Conservation (phyloP, 306 rosid species). For the Cucurbita pepo region DNA sequence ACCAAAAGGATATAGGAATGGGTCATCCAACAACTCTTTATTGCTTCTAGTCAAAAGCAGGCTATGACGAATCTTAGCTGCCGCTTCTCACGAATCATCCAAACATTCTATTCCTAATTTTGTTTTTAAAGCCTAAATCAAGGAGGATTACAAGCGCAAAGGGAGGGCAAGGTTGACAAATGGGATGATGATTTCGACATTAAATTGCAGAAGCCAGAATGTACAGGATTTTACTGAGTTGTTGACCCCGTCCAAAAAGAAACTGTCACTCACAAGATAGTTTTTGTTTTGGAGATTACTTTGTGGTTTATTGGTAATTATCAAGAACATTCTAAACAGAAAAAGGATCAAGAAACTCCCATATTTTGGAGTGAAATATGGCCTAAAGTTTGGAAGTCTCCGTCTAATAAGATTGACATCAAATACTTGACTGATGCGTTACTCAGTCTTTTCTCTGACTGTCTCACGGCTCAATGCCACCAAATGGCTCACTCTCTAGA, state of each 20-base stretch:
- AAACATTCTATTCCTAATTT: background rate
- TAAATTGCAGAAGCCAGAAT: background rate
- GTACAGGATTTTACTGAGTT: background rate
- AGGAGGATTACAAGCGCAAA: background rate
- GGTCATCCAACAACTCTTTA: background rate
- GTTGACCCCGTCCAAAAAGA: background rate
- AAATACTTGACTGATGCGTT: background rate
- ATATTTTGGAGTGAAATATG: background rate
- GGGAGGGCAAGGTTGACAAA: background rate
- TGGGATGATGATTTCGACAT: background rate
- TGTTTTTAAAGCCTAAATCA: background rate
- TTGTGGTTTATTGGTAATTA: background rate
- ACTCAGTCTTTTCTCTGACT: background rate
- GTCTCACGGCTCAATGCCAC: background rate
- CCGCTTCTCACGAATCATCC: background rate
- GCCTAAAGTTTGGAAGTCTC: background rate
- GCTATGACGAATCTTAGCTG: background rate
- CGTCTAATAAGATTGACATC: background rate
- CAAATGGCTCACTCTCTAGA: background rate
- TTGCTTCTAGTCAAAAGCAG: conserved; percentile 3
- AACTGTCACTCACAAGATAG: background rate
- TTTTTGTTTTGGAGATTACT: background rate
- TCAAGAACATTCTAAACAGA: background rate
- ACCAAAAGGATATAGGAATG: background rate
- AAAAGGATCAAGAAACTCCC: background rate